These are phyloP conservation scores for Penicillium expansum DNA, from an alignment of 2,329 filamentous ascomycete genomes.

Conservation along the genomic window DNA sequence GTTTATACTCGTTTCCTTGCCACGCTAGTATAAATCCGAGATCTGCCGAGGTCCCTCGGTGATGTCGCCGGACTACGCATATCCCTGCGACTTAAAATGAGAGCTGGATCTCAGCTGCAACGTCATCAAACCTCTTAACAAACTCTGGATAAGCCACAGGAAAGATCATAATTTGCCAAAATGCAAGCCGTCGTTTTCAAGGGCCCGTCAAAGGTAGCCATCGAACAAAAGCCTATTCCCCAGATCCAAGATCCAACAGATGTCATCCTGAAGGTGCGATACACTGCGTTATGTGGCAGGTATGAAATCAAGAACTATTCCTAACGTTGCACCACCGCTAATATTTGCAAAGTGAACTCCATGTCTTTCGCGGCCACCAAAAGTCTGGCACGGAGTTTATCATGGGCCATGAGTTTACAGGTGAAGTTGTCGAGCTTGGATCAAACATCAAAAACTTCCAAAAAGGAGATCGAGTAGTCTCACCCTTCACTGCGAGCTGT, in stretches of 20 bases:
- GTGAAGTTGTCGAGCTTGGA: conserved; percentile 52
- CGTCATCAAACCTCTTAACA: not conserved
- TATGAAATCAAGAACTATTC: conserved; percentile 34
- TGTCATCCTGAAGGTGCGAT: conserved; percentile 75
- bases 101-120: not conserved
- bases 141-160: not conserved
- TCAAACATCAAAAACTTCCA: conserved; percentile 62
- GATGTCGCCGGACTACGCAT: not conserved
- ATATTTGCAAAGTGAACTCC: conserved; percentile 59
- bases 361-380: conserved; percentile 80
- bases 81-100: not conserved
- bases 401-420: conserved; percentile 80
- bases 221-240: conserved; percentile 71
- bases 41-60: conserved; percentile 1
- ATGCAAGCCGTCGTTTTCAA: conserved; percentile 92
- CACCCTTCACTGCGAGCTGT: conserved; percentile 77
- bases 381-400: conserved; percentile 62
- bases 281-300: conserved; percentile 83
- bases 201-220: conserved; percentile 66
- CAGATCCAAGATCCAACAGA: conserved; percentile 67
- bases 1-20: not conserved
- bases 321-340: not conserved
- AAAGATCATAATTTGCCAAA: not conserved
- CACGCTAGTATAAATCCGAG: not conserved
- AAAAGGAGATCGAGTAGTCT: conserved; percentile 72